Evolutionary conservation across 768 basidiomycete genomes (phyloP), one percentile per base, ranked within the genome.

Genomic region (Auriculariales sp.): DNA sequence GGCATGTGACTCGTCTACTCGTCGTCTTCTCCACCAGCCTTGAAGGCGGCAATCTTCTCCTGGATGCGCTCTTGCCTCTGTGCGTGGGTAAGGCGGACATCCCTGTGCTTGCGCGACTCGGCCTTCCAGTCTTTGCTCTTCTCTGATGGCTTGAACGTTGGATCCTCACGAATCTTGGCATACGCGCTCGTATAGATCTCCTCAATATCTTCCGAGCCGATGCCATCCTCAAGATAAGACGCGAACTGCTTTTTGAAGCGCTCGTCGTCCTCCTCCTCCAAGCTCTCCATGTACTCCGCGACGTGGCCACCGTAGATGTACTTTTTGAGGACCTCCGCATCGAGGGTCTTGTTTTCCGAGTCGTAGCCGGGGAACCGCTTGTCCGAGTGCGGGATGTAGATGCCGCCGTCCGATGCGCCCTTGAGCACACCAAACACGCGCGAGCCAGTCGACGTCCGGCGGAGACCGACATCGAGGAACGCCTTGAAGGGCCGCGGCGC

Each of bases 181-280:
- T 95, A 88, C 2, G 89, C 93, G 60, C 83, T 85, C 32, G 77
- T 75, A 72, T 87, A 98, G 54, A 99, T 83, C 64, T 97, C 95
- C 66, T 98, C 90, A 1, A 98, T 90, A 61, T 98, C 94, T 56
- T 93, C 95, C 2, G 91, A 94, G 52, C 89, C 89, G 59, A 99
- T 68, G 57, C 82, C 95, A 65, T 95, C 92, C 25, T 89, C 92
- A 53, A 99, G 89, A 69, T 97, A 98, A 7, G 80, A 77, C 3
- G 95, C 63, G 69, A 98, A 98, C 63, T 95, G 92, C 73, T 92
- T 95, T 75, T 94, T 95, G 77, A 94, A 94, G 59, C 92, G 78
- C 71, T 98, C 94, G 60, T 98, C 95, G 63, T 99, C 95, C 72
- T 99, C 95, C 76, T 99, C 95, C 72, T 99, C 95, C 49, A 98